Evolutionary conservation across 805 yeast species (phyloP), one percentile per base, ranked within the genome.

Genomic region (Wickerhamiella musiphila): DNA sequence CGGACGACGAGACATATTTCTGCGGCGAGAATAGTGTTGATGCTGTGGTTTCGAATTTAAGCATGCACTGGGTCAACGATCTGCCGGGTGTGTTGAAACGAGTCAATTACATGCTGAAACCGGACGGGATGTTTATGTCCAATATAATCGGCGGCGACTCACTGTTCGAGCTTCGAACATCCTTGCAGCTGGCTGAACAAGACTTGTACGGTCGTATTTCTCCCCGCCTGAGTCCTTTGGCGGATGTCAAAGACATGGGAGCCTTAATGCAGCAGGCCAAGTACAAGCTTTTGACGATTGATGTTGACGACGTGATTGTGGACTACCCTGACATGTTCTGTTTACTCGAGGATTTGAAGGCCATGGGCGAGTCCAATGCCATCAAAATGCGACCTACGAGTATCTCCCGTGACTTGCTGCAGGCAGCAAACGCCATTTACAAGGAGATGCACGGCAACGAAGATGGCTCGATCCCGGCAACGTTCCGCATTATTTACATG

Each of bases 291-390:
- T 63, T 79, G 31, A 81, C 93, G 0, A 70, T 81, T 29, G 93
- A 81, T 48, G 75, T 78, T 6, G 93, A 81, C 46, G 92, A 81
- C 47, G 67, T 78, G 16, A 67, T 77, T 4, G 83, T 81, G 10
- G 75, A 73, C 13, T 81, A 73, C 45, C 93, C 93, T 0, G 76
- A 74, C 42, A 58, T 77, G 30, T 58, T 68, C 34, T 63, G 79
- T 3, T 53, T 81, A 24, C 61, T 79, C 57, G 68, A 66, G 33
- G 93, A 81, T 42, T 52, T 81, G 25, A 79, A 76, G 47, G 55
- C 67, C 15, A 79, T 79, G 93, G 93, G 93, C 4, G 93, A 81
- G 51, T 73, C 73, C 36, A 81, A 78, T 48, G 73, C 90, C 3
- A 67, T 70, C 17, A 43, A 43, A 16, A 42, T 49, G 13, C 44